Conservation (phyloP, 768 basidiomycete species). For the Rhodotorula sphaerocarpa region DNA sequence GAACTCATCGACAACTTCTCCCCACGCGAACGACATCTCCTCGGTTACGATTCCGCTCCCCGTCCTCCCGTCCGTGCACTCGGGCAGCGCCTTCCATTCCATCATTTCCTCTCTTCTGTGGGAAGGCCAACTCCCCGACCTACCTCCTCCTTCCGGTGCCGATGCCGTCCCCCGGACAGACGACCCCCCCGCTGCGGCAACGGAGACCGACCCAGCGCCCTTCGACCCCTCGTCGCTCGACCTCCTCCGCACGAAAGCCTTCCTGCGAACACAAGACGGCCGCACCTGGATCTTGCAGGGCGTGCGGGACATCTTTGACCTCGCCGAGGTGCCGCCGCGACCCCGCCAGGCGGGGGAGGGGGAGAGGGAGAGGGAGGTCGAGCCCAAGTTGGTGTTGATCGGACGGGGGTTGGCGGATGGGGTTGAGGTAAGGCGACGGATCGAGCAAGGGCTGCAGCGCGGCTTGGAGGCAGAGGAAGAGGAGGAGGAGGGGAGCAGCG, state of each 20-base stretch:
- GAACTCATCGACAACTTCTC: neutral
- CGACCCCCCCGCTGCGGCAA: neutral
- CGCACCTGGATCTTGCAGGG: conserved; percentile 71
- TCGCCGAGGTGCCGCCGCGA: conserved; percentile 14
- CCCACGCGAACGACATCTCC: conserved; percentile 62
- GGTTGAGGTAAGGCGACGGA: neutral
- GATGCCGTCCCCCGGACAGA: no score
- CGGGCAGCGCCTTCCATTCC: conserved; percentile 53
- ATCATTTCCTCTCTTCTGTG: conserved; percentile 78
- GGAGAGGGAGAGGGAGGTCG: conserved; percentile 4
- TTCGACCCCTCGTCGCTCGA: conserved; percentile 44
- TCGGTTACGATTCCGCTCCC: conserved; percentile 63
- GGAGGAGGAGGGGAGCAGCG: neutral
- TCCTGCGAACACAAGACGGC: conserved; percentile 49
- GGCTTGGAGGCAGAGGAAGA: no score
- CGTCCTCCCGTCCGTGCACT: conserved; percentile 48
- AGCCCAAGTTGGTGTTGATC: conserved; percentile 36
- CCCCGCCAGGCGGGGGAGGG: no score
- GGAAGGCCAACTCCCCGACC: conserved; percentile 56
- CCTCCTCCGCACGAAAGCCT: conserved; percentile 80
- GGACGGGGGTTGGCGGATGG: conserved; percentile 29
- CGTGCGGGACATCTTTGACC: conserved; percentile 80
- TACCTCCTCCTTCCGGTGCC: neutral
- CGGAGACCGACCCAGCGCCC: no score
- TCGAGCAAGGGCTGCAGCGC: neutral